phyloP scores from a whole-genome alignment of 306 rosid species.

The Cicer cuneatum region DNA sequence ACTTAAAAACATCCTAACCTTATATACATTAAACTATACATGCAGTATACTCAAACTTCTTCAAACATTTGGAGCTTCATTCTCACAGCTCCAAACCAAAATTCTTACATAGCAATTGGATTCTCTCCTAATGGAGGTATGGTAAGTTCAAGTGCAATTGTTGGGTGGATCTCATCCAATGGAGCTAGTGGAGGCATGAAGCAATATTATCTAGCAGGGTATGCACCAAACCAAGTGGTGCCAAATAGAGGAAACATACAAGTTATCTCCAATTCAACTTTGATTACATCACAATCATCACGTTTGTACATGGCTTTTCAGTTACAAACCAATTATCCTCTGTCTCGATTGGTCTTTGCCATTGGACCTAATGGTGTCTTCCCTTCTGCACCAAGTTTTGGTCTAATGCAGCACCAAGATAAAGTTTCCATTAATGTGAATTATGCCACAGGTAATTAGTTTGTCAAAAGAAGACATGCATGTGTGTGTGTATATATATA shows the following conservation, averaged over 20 bases:
- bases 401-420: slow-evolving; percentile 55
- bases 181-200: slow-evolving; percentile 51
- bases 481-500: no score
- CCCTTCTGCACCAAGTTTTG: slow-evolving; percentile 61
- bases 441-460: slow-evolving; percentile 59
- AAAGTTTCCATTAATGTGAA: slow-evolving; percentile 55
- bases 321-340: slow-evolving; percentile 53
- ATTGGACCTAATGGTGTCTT: slow-evolving; percentile 56
- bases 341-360: slow-evolving; percentile 53
- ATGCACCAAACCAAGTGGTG: slow-evolving; percentile 53
- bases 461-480: slow-evolving; percentile 31
- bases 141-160: slow-evolving; percentile 82
- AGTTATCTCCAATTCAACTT: slow-evolving; percentile 52
- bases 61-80: slow-evolving; percentile 71
- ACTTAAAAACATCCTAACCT: no score
- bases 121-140: slow-evolving; percentile 71
- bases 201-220: slow-evolving; percentile 64
- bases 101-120: slow-evolving; percentile 69
- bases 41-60: slow-evolving; percentile 63
- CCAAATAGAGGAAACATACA: slow-evolving; percentile 61
- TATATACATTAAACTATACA: background rate
- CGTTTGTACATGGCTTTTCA: slow-evolving; percentile 63
- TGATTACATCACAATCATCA: slow-evolving; percentile 57
- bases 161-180: slow-evolving; percentile 68
- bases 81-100: slow-evolving; percentile 61